These are phyloP conservation scores for Miamiensis avidus DNA, from an alignment of 169 alveolate species.

Conservation along the genomic window DNA sequence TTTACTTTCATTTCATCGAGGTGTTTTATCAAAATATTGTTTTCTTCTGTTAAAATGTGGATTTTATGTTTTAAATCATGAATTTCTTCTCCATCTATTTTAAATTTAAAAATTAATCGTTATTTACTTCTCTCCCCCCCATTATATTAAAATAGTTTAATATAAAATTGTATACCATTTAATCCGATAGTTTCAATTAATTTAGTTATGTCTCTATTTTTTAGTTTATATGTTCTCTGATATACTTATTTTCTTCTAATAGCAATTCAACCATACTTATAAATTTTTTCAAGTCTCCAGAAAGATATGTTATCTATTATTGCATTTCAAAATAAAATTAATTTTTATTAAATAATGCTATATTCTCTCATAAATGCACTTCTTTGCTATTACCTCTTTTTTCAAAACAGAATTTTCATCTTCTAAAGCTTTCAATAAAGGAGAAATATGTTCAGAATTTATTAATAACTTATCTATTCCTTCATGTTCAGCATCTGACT, in stretches of 20 bases:
- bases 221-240: conserved; percentile 28
- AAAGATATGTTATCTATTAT: conserved; percentile 5
- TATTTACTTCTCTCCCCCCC: no score
- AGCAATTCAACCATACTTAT: conserved; percentile 27
- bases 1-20: conserved; percentile 24
- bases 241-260: conserved; percentile 29
- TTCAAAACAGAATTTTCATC: conserved; percentile 19
- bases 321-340: not conserved
- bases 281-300: conserved; percentile 24
- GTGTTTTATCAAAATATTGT: conserved; percentile 24
- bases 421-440: conserved; percentile 19
- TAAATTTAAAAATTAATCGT: no score
- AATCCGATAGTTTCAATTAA: conserved; percentile 23
- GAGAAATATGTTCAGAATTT: conserved; percentile 1
- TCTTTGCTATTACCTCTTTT: no score
- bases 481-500: not conserved
- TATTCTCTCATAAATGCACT: not conserved
- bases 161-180: not conserved
- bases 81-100: conserved; percentile 21
- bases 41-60: conserved; percentile 23
- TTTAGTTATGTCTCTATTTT: conserved; percentile 21
- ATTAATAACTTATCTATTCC: not conserved
- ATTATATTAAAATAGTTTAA: no score
- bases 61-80: conserved; percentile 25
- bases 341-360: not conserved